These are phyloP conservation scores for Bipolaris sorokiniana DNA, from an alignment of 2,329 filamentous ascomycete species.

Conservation along the genomic window DNA sequence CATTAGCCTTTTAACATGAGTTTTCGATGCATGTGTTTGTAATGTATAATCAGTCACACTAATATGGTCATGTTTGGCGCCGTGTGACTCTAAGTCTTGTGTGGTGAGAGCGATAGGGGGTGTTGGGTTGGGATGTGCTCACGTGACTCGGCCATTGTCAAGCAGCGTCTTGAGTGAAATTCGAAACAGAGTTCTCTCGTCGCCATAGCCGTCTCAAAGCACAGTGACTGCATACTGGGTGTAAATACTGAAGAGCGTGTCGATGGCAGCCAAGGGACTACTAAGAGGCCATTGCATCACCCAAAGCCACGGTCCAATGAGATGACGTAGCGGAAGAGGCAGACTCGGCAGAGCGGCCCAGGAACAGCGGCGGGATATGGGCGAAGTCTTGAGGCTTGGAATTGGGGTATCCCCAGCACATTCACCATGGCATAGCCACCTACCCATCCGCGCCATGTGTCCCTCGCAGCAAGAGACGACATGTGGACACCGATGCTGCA, in stretches of 20 bases:
- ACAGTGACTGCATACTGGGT: too few species aligned
- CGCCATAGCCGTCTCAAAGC: too few species aligned
- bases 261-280: background rate
- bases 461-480: constrained; percentile 40
- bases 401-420: constrained; percentile 21
- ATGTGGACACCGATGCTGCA: constrained; percentile 48
- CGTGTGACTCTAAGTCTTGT: background rate
- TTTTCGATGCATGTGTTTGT: background rate
- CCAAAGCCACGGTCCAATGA: constrained; percentile 20
- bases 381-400: constrained; percentile 25
- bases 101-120: background rate
- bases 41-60: background rate
- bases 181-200: too few species aligned
- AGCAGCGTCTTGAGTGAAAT: too few species aligned
- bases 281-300: background rate
- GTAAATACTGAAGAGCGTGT: background rate
- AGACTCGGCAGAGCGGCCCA: constrained; percentile 18
- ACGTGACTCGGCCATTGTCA: background rate
- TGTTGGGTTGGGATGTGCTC: background rate
- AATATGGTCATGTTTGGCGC: background rate
- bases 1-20: background rate
- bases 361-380: constrained; percentile 25
- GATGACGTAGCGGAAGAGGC: constrained; percentile 20
- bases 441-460: constrained; percentile 41
- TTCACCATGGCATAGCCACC: constrained; percentile 41